A percentile compares a stretch with the other conserved stretches of the same genome.
Evolutionary conservation across 2,329 filamentous ascomycete species (phyloP).

Genomic region (Pyrenophora seminiperda): DNA sequence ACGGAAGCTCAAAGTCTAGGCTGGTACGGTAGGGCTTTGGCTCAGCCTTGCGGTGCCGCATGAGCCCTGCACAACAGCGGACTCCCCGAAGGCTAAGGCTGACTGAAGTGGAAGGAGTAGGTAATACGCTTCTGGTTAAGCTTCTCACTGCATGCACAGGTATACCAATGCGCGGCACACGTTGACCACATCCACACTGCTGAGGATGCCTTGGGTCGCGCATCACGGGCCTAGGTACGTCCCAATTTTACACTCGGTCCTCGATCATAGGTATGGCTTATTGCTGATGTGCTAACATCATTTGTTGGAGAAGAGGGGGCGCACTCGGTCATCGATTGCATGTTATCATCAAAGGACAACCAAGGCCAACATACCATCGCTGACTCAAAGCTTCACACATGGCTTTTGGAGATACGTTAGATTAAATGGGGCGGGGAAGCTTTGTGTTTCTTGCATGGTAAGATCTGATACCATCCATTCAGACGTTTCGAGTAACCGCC

Average conservation of each 20-base stretch:
- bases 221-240: constrained; percentile 11
- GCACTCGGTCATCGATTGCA: neutral
- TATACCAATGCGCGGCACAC: constrained; percentile 21
- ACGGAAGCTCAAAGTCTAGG: constrained; percentile 13
- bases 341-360: neutral
- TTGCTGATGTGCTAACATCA: neutral
- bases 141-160: constrained; percentile 18
- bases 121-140: constrained; percentile 19
- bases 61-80: constrained; percentile 40
- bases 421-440: constrained; percentile 10
- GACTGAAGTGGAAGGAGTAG: constrained; percentile 31
- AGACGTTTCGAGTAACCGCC: constrained; percentile 21
- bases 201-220: constrained; percentile 18
- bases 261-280: neutral
- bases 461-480: constrained; percentile 11
- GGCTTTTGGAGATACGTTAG: neutral
- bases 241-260: constrained; percentile 5
- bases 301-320: neutral
- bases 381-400: neutral
- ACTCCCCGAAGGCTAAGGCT: constrained; percentile 35
- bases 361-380: constrained; percentile 3
- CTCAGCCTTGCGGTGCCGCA: constrained; percentile 29
- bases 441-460: constrained; percentile 7
- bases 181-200: constrained; percentile 9
- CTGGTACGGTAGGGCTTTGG: constrained; percentile 11